Percentiles rank a stretch among this genome's conserved stretches.
Evolutionary conservation across 441 rosid genomes (phyloP).

Genomic region (Geranium incanum): DNA sequence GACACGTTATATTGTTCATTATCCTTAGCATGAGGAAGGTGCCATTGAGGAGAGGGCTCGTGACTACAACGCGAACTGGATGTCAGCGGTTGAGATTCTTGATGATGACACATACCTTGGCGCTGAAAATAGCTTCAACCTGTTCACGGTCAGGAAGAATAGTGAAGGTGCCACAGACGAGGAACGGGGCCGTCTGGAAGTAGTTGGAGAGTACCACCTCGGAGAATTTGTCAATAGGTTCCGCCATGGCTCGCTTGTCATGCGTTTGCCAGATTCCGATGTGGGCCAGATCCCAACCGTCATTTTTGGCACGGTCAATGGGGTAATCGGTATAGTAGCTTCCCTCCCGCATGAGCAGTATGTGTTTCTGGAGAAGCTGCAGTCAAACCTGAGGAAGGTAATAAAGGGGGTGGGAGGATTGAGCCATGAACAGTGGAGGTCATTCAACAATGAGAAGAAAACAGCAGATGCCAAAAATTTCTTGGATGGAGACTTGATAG

Average conservation of each 20-base stretch:
- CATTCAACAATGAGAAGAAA: conserved; percentile 82
- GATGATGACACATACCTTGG: conserved; percentile 93
- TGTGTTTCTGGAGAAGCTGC: conserved; percentile 71
- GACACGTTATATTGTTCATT: neutral
- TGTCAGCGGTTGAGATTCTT: conserved; percentile 96
- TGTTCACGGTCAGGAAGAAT: conserved; percentile 83
- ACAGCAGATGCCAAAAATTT: conserved; percentile 66
- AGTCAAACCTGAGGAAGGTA: conserved; percentile 67
- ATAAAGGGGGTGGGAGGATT: conserved; percentile 89
- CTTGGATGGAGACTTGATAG: conserved; percentile 86
- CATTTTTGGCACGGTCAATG: conserved; percentile 77
- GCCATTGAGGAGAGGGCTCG: conserved; percentile 97
- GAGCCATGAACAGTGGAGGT: conserved; percentile 93
- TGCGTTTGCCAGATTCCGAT: conserved; percentile 93
- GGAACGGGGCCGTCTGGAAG: conserved; percentile 93
- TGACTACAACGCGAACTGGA: conserved; percentile 95
- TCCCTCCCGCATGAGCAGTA: conserved; percentile 80
- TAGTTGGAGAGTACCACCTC: conserved; percentile 91
- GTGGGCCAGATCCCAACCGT: conserved; percentile 76
- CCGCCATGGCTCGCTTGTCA: conserved; percentile 90
- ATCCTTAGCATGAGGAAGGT: conserved; percentile 89
- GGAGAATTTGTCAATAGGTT: conserved; percentile 90
- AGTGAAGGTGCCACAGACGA: conserved; percentile 98
- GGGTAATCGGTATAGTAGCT: conserved; percentile 91
- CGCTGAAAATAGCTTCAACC: conserved; percentile 83